These are phyloP conservation scores for Pontederia crassipes DNA, from an alignment of 176 grass and related monocot genomes.

Conservation along the genomic window DNA sequence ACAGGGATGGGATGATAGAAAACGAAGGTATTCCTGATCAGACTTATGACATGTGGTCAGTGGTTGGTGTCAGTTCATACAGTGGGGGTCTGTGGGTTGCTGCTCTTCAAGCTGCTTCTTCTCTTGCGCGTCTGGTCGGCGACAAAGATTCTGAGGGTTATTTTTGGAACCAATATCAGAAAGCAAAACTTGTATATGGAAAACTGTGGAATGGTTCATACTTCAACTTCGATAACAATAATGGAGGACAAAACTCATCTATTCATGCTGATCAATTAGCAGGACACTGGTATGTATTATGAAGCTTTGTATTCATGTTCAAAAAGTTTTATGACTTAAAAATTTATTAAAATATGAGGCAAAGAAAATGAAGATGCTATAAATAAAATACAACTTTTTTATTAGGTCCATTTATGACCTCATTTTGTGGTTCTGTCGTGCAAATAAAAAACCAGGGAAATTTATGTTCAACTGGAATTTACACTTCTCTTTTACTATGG, in stretches of 20 bases:
- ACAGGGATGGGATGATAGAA: constrained; percentile 99
- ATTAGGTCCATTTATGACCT: no score
- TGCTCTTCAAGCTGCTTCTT: constrained; percentile 70
- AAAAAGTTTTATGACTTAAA: no score
- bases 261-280: constrained; percentile 95
- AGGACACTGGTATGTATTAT: constrained; percentile 62
- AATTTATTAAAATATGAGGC: no score
- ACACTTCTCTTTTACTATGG: no score
- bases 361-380: no score
- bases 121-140: constrained; percentile 63
- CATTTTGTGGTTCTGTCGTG: no score
- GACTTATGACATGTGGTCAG: constrained; percentile 92
- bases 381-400: no score
- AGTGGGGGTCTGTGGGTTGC: constrained; percentile 91
- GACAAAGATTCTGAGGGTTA: constrained; percentile 72
- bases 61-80: constrained; percentile 79
- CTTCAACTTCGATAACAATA: constrained; percentile 79
- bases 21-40: constrained; percentile 87
- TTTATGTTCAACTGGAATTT: no score
- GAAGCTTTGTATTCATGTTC: neutral
- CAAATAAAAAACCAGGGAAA: no score
- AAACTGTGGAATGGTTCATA: constrained; percentile 96
- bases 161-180: constrained; percentile 80
- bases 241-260: constrained; percentile 47
- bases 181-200: constrained; percentile 68